phyloP scores from a whole-genome alignment of 345 rosid genomes.

The Gossypium anomalum region DNA sequence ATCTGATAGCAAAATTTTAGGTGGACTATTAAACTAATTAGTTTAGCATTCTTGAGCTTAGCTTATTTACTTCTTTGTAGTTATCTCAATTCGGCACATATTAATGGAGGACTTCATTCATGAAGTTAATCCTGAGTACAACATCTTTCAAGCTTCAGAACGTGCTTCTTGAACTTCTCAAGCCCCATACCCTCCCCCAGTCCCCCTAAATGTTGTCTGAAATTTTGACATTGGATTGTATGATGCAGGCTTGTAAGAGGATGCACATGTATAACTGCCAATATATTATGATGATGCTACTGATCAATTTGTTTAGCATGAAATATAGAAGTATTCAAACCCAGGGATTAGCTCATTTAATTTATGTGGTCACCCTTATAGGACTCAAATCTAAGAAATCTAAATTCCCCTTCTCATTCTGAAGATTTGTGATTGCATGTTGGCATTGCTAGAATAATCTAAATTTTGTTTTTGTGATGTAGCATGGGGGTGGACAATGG shows the following conservation, averaged over 20 bases:
- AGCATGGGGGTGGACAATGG: conserved; percentile 95
- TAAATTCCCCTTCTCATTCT: background rate
- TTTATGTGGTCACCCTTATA: background rate
- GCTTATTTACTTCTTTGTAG: background rate
- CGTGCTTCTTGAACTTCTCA: background rate
- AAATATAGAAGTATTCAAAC: background rate
- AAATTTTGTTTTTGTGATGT: conserved; percentile 20
- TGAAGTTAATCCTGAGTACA: background rate
- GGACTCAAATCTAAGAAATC: background rate
- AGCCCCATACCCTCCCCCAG: background rate
- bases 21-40: background rate
- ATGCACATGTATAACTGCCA: background rate
- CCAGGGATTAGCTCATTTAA: background rate
- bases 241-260: background rate
- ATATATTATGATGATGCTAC: background rate
- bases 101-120: background rate
- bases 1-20: background rate
- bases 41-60: background rate
- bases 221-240: background rate
- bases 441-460: conserved; percentile 8
- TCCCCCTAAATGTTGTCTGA: background rate
- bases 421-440: background rate
- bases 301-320: background rate
- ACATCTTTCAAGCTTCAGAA: background rate
- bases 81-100: background rate